Evolutionary conservation across 2,329 filamentous ascomycete genomes (phyloP), one percentile per base, ranked within the genome.

Genomic region (Chrysoporthe austroafricana): DNA sequence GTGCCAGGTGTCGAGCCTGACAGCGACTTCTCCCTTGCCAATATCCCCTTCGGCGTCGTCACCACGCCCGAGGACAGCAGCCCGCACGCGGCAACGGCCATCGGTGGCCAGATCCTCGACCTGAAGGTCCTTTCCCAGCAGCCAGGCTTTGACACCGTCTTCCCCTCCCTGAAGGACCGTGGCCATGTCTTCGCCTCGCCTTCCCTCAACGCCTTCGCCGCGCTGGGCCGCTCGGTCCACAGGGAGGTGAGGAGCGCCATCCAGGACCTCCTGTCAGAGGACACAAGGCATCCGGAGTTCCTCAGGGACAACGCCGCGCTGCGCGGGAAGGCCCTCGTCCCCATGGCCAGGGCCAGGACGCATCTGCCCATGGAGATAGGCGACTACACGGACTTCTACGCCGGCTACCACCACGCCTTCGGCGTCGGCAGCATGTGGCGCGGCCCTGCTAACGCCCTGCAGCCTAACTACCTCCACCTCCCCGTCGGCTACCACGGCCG

Each of bases 381-480:
- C 36, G 92, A 95, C 77, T 96, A 95, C 77, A 93, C 92, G 1
- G 92, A 96, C 78, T 96, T 96, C 81, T 96, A 93, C 75, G 92
- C 90, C 11, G 92, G 92, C 16, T 81, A 90, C 71, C 90, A 94
- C 76, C 92, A 96, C 79, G 92, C 92, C 21, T 90, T 88, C 79
- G 71, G 73, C 67, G 85, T 90, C 18, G 91, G 91, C 4, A 83
- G 85, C 13, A 83, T 95, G 70, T 93, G 95, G 79, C 87, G 92
- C 56, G 91, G 91, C 0, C 85, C 89, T 0, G 83, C 86, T 54
- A 90, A 92, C 73, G 91, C 91, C 0, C 81, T 96, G 34, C 90
- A 94, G 76, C 90, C 91, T 39, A 96, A 95, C 76, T 96, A 96
- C 77, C 91, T 86, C 68, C 90, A 94, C 73, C 81, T 96, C 1